Conservation (phyloP, 1,139 yeast genomes). For the Meyerozyma carpophila region DNA sequence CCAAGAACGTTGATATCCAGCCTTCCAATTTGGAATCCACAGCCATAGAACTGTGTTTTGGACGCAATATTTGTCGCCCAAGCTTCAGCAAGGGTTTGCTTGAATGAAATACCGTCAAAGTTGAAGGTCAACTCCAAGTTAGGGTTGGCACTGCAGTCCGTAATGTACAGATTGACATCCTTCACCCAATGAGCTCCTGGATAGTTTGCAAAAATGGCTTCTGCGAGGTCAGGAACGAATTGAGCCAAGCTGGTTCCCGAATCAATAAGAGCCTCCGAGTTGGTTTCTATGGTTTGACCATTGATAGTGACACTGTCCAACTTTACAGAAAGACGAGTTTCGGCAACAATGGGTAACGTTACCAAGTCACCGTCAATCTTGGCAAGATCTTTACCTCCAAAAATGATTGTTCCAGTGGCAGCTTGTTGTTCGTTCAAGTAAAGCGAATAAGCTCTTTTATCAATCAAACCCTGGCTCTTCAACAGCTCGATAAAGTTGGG, state of each 20-base stretch:
- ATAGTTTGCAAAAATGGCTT: neutral
- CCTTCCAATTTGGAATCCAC: neutral
- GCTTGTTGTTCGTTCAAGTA: constrained; percentile 37
- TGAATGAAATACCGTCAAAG: constrained; percentile 9
- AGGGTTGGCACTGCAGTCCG: neutral
- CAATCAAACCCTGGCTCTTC: constrained; percentile 39
- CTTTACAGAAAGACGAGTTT: neutral
- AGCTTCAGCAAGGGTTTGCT: constrained; percentile 6
- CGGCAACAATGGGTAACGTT: constrained; percentile 26
- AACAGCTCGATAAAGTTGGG: constrained; percentile 13
- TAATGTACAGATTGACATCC: neutral
- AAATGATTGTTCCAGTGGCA: constrained; percentile 41
- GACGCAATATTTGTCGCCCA: neutral
- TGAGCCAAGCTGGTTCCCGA: neutral
- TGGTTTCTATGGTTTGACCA: neutral
- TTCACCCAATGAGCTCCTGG: neutral
- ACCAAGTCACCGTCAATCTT: constrained; percentile 44
- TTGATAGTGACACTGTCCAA: neutral
- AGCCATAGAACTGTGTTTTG: neutral
- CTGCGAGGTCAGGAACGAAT: neutral
- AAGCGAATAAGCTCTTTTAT: constrained; percentile 49
- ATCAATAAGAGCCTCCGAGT: neutral
- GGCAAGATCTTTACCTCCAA: constrained; percentile 55
- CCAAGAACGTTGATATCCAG: constrained; percentile 13
- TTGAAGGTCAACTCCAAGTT: constrained; percentile 2